Evolutionary conservation across 192 early-diverging fungal genomes (phyloP), one percentile per base, ranked within the genome.

Genomic region (Linderina pennispora): DNA sequence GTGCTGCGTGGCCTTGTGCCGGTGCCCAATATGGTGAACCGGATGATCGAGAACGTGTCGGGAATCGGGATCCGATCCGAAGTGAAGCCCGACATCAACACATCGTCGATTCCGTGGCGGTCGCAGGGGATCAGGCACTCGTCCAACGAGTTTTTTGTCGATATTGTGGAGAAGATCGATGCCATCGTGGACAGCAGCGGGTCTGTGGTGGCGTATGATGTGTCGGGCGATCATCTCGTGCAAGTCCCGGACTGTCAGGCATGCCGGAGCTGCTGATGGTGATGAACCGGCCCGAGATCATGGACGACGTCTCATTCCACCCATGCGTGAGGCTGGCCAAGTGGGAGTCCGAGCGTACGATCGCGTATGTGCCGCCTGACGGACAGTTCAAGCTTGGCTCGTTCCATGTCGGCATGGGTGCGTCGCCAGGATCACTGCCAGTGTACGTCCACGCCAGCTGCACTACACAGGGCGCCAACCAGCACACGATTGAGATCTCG

Each of bases 301-400:
- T 94, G 52, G 92, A 92, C 47, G 83, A 91, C 43, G 77, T 77
- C 18, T 82, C 83, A 40, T 90, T 98, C 60, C 94, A 98, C 64
- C 90, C 89, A 1, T 93, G 90, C 48, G 91, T 98, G 7, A 69
- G 87, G 2, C 37, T 82, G 47, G 71, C 75, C 33, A 86, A 85
- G 44, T 97, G 85, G 77, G 86, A 90, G 36, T 68, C 70, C 22
- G 89, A 94, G 35, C 75, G 82, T 17, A 55, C 81, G 2, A 59
- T 98, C 10, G 91, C 85, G 3, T 98, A 95, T 80, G 78, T 98
- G 6, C 94, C 94, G 8, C 94, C 94, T 7, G 92, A 98, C 62
- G 92, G 92, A 5, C 77, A 79, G 39, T 95, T 95, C 62, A 87
- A 82, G 50, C 75, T 98, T 37, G 63, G 55, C 6, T 58, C 63